Base-by-base conservation (phyloP, 2,329 filamentous ascomycete genomes). In the Fusarium sp. region DNA sequence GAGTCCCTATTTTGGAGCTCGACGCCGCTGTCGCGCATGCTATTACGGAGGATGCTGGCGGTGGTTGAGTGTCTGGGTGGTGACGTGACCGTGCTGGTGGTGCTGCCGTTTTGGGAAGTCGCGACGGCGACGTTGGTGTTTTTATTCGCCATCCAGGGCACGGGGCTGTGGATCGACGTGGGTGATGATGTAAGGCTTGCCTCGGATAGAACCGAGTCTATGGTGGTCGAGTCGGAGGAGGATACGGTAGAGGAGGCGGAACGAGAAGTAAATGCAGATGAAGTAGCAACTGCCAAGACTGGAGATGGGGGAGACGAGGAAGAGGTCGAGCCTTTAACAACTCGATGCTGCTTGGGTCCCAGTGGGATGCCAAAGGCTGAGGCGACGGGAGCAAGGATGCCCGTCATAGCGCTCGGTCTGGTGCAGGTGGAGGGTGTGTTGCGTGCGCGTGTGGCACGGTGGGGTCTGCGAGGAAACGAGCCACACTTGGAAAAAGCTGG, bases 331-430 rank as follows among this genome's bases (percentile, higher is more conserved):
- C 73, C 65, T 71, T 77, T 77, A 70, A 62, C 56, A 70, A 73
- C 70, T 49, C 67, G 75, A 72, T 76, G 77, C 31, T 33, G 31
- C 69, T 75, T 77, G 8, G 78, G 76, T n/a, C 74, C 67, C 35
- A 79, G 66, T 22, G 80, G 74, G 33, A 82, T 66, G 64, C 81
- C 80, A 73, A 83, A 82, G 56, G 81, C 81, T 33, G 81, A 82
- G 59, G 78, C 74, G 42, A 81, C 73, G 49, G 80, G 80, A 69
- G 75, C 79, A 27, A 80, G 62, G 61, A 80, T 78, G 42, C 75
- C 79, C 70, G 80, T 80, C 81, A 81, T 83, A 66, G 56, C 63
- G 56, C 63, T 40, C 27, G 55, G 44, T 46, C 14, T 46, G 42
- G 42, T 5, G 20, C 20, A 46, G 36, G 64, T 72, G 62, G 66